phyloP scores from a whole-genome alignment of 768 basidiomycete species.

The Gloeopeniophorella convolvens region DNA sequence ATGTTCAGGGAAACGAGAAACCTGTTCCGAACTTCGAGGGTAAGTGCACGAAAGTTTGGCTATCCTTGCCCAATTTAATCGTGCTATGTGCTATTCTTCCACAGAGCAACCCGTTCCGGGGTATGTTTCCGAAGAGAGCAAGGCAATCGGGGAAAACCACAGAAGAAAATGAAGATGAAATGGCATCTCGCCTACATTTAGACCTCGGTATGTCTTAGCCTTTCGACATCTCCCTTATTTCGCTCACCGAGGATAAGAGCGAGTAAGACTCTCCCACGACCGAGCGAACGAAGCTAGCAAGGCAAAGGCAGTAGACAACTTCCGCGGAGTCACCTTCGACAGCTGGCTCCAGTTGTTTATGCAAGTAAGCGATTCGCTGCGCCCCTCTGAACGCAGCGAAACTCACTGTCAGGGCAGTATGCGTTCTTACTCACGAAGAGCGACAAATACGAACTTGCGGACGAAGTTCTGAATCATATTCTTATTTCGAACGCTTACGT shows the following conservation, averaged over 20 bases:
- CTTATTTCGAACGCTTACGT: slow-evolving; percentile 69
- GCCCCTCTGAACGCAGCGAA: background rate
- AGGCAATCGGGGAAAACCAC: slow-evolving; percentile 29
- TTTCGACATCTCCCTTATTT: background rate
- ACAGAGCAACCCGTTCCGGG: slow-evolving; percentile 52
- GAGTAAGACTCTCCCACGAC: slow-evolving; percentile 49
- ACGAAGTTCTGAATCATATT: slow-evolving; percentile 73
- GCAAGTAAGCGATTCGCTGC: slow-evolving; percentile 45
- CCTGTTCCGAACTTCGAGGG: slow-evolving; percentile 73
- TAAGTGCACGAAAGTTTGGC: slow-evolving; percentile 30
- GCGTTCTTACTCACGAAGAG: slow-evolving; percentile 60
- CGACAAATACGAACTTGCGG: slow-evolving; percentile 57
- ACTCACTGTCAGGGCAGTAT: slow-evolving; percentile 43
- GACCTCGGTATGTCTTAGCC: slow-evolving; percentile 49
- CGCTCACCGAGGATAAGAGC: slow-evolving; percentile 34
- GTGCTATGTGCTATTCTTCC: slow-evolving; percentile 1
- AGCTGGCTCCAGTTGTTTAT: slow-evolving; percentile 83
- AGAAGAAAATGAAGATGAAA: slow-evolving; percentile 61
- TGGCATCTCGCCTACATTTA: slow-evolving; percentile 71
- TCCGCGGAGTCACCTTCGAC: slow-evolving; percentile 76
- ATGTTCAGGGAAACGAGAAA: slow-evolving; percentile 83
- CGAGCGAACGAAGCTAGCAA: slow-evolving; percentile 36
- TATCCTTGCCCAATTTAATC: background rate
- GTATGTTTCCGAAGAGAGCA: slow-evolving; percentile 54
- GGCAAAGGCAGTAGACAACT: slow-evolving; percentile 48